A percentile compares a stretch with the other conserved stretches of the same genome.
Conservation (phyloP, 306 rosid genomes). For the Casuarina glauca region DNA sequence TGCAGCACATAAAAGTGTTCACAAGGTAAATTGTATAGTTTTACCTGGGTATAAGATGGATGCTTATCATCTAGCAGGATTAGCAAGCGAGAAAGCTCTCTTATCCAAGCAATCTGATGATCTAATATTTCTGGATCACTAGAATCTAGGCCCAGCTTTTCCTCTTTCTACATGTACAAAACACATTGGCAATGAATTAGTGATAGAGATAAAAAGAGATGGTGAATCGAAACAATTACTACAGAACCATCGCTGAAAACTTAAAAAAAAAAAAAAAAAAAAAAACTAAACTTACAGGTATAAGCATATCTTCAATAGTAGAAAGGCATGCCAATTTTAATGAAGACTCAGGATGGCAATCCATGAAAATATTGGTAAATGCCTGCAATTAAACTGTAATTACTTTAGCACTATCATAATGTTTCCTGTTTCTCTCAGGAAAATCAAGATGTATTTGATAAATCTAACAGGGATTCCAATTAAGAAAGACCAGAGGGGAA, state of each 20-base stretch:
- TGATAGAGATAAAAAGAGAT: slow-evolving; percentile 3
- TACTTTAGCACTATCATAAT: slow-evolving; percentile 6
- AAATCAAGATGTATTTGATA: neutral
- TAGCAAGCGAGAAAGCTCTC: slow-evolving; percentile 70
- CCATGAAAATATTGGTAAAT: slow-evolving; percentile 68
- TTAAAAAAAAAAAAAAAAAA: too few relatives aligned
- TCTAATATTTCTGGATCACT: slow-evolving; percentile 47
- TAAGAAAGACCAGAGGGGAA: neutral
- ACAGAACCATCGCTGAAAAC: neutral
- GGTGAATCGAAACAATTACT: neutral
- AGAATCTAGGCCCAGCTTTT: slow-evolving; percentile 41
- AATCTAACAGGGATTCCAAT: neutral
- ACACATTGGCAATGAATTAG: neutral
- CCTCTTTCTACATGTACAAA: slow-evolving; percentile 45
- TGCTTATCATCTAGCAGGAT: slow-evolving; percentile 65
- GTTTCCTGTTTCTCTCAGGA: slow-evolving; percentile 22
- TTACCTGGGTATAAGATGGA: slow-evolving; percentile 62
- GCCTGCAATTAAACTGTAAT: slow-evolving; percentile 45
- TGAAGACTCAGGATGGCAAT: slow-evolving; percentile 68
- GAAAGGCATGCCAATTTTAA: slow-evolving; percentile 72
- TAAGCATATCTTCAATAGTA: slow-evolving; percentile 64
- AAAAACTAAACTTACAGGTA: slow-evolving; percentile 59
- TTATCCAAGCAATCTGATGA: slow-evolving; percentile 65
- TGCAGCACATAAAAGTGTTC: slow-evolving; percentile 15
- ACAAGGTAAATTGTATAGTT: slow-evolving; percentile 20